A percentile compares a stretch with the other conserved stretches of the same genome.
phyloP scores from a whole-genome alignment of 2,329 filamentous ascomycete genomes.

The Fusarium tanahbumbuense region DNA sequence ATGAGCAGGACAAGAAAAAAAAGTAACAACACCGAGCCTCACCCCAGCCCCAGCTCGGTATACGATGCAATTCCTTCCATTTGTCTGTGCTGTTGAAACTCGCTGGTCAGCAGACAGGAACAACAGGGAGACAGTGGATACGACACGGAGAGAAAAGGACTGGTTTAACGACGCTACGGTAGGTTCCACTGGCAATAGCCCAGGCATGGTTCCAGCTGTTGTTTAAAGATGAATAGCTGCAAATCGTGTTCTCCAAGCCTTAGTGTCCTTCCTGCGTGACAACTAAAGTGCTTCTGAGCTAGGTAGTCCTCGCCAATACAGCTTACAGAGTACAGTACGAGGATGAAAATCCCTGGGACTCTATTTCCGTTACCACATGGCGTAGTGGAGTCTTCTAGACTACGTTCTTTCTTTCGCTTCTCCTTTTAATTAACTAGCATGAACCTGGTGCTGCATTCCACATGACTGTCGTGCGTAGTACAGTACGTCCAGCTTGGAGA shows the following conservation, averaged over 20 bases:
- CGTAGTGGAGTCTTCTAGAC: conserved; percentile 27
- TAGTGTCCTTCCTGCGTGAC: background rate
- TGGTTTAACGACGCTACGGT: conserved; percentile 24
- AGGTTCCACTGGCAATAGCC: conserved; percentile 15
- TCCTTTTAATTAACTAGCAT: background rate
- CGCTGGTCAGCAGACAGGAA: conserved; percentile 35
- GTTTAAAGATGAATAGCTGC: background rate
- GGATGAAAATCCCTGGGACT: conserved; percentile 10
- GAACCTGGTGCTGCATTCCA: conserved; percentile 21
- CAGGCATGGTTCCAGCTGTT: background rate
- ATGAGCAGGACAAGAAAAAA: background rate
- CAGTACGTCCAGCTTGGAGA: conserved; percentile 36
- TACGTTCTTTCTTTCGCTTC: conserved; percentile 15
- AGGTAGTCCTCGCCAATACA: background rate
- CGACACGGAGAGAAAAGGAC: conserved; percentile 21
- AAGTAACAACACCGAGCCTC: conserved; percentile 22
- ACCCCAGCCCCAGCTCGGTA: conserved; percentile 21
- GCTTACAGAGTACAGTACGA: background rate
- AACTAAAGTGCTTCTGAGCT: background rate
- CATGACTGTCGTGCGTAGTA: conserved; percentile 31
- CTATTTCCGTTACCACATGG: conserved; percentile 45
- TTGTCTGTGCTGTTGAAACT: conserved; percentile 33
- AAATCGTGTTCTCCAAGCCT: background rate
- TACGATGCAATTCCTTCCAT: background rate
- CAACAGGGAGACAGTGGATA: conserved; percentile 30